phyloP scores from a whole-genome alignment of 176 grass and related monocot genomes.

The Zoysia japonica region DNA sequence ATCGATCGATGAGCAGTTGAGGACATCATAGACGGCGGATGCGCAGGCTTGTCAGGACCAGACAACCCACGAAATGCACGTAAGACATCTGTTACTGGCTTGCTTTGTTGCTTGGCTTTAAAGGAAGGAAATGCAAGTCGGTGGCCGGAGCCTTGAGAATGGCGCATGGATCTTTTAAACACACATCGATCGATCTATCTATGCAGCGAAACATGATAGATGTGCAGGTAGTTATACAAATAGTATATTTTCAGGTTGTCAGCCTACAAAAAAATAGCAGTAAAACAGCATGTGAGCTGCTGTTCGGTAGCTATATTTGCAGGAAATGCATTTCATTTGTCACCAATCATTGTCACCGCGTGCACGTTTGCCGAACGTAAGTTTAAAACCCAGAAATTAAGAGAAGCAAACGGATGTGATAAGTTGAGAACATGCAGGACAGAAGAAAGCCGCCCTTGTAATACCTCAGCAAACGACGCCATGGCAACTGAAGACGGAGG shows the following conservation, averaged over 20 bases:
- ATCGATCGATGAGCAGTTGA: conserved; percentile 12
- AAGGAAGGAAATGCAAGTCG: conserved; percentile 31
- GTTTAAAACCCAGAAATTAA: background rate
- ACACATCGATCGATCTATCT: background rate
- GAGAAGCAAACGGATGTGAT: background rate
- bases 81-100: conserved; percentile 28
- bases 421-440: background rate
- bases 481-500: background rate
- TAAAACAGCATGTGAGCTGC: background rate
- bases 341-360: background rate
- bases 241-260: background rate
- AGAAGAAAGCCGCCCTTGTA: background rate
- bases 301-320: background rate
- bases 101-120: conserved; percentile 47
- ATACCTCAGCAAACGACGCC: conserved; percentile 51
- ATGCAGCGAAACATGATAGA: background rate
- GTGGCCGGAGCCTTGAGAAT: background rate
- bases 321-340: background rate
- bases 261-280: background rate
- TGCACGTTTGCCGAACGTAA: background rate
- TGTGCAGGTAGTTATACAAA: background rate
- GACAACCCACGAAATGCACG: conserved; percentile 28
- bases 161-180: background rate
- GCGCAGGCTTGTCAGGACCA: conserved; percentile 27
- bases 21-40: conserved; percentile 11